phyloP scores from a whole-genome alignment of 2,329 filamentous ascomycete genomes.

The Xylaria sp. region DNA sequence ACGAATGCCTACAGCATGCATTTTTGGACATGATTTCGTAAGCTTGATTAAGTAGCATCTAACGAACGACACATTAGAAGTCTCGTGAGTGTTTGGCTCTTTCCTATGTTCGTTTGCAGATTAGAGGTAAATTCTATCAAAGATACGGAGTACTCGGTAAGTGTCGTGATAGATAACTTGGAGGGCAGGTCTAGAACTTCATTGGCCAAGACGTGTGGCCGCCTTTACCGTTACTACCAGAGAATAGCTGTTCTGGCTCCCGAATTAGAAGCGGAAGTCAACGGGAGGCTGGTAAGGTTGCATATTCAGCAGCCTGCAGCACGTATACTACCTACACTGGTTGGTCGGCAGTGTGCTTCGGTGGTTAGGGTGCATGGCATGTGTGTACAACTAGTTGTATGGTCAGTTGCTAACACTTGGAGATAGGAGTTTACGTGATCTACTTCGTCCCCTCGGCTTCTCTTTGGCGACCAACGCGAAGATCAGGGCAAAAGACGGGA shows the following conservation, averaged over 20 bases:
- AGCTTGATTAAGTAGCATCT: no score
- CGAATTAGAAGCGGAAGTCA: constrained; percentile 28
- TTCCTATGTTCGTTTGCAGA: neutral
- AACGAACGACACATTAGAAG: neutral
- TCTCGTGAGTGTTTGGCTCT: neutral
- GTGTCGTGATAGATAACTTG: neutral
- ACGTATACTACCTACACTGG: neutral
- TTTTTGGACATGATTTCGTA: neutral
- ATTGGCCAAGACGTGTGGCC: constrained; percentile 16
- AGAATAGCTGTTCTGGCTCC: constrained; percentile 21
- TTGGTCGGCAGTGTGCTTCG: constrained; percentile 3
- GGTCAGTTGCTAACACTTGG: no score
- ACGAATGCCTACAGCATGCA: neutral
- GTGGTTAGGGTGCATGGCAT: neutral
- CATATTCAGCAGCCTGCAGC: neutral
- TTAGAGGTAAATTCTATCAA: neutral
- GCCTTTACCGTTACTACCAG: constrained; percentile 3
- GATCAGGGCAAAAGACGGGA: neutral
- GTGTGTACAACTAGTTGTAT: neutral
- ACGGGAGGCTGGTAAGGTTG: constrained; percentile 17
- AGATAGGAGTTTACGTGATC: neutral
- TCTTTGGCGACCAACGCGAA: neutral
- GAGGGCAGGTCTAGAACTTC: neutral
- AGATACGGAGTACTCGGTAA: no score
- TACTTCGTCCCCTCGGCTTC: constrained; percentile 5